Evolutionary conservation across 75 land plant species (phyloP).

Genomic region (Pseudotsuga menziesii): DNA sequence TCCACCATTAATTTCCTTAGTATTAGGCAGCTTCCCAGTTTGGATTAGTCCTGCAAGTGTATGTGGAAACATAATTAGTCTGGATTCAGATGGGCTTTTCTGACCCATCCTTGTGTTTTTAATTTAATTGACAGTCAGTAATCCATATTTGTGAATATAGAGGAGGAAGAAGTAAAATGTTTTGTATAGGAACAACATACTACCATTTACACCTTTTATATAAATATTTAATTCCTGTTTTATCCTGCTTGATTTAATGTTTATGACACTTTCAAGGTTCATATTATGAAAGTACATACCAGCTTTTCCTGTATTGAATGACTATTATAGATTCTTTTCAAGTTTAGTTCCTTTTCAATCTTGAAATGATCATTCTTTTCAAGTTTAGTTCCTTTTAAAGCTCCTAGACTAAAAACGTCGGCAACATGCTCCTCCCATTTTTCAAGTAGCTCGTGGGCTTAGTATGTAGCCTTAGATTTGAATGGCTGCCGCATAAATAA

Average conservation of each 20-base stretch:
- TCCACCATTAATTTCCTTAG: not conserved
- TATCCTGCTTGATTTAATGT: not conserved
- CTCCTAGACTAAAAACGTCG: not conserved
- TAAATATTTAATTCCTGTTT: not conserved
- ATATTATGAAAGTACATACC: not conserved
- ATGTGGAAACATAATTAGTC: not conserved
- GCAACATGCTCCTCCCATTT: not conserved
- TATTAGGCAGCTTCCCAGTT: not conserved
- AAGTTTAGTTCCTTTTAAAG: not conserved
- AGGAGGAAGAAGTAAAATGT: not conserved
- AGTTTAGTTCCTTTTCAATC: not conserved
- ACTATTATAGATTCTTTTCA: not conserved
- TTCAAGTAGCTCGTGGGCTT: not conserved
- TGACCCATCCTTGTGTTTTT: not conserved
- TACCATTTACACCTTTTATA: not conserved
- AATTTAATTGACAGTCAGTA: not conserved
- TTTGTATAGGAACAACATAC: not conserved
- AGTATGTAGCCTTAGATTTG: not conserved
- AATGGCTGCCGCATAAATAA: not conserved
- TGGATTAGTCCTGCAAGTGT: not conserved
- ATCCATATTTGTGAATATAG: not conserved
- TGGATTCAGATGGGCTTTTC: not conserved
- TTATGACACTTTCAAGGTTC: not conserved
- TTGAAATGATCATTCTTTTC: not conserved
- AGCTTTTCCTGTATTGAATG: not conserved